Base-by-base conservation (phyloP, 2,329 filamentous ascomycete species). In the Claviceps purpurea region DNA sequence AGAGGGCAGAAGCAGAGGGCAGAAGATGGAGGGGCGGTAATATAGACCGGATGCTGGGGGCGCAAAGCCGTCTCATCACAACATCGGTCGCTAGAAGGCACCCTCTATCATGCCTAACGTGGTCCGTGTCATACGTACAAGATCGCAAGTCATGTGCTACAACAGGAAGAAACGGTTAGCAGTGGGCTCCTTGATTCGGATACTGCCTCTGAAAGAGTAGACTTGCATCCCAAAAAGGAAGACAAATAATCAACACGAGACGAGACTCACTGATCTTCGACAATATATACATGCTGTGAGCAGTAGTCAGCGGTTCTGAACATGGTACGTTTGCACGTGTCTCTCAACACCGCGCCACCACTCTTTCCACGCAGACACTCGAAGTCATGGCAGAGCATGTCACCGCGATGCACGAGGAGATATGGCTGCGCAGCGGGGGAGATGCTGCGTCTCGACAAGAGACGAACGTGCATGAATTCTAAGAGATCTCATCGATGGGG, bases 101-200 rank as follows among this genome's bases (percentile, higher is more conserved):
- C 16, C 48, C 41, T 44, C 20, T 11, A 4, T 11, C 42, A 26
- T 49, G 43, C 16, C 48, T 22, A 40, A 13, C 18, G 48, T 37
- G 47, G 43, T 24, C 46, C 40, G 45, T 24, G 47, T 51, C 47
- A 50, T 52, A 81, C 83, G 76, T 85, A 89, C 86, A 73, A 87
- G 83, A 77, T 91, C 87, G 77, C 87, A 91, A 67, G 87, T 91
- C 87, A 91, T 91, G 79, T 91, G 87, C 85, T 89, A 71, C 56
- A 56, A 52, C 56, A 47, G 51, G 55, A 60, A 55, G 30, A 60
- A 54, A 40, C 57, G 40, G 50, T 53, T 55, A 53, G 52, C 44
- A 42, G 41, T 42, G 3, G 4, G 11, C 43, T 39, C 24, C n/a
- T 14, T 40, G 34, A 11, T 16, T 44, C 6, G 24, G 24, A 26